A percentile compares a stretch with the other conserved stretches of the same genome.
phyloP scores from a whole-genome alignment of 306 rosid genomes.

The Aeschynomene evenia region DNA sequence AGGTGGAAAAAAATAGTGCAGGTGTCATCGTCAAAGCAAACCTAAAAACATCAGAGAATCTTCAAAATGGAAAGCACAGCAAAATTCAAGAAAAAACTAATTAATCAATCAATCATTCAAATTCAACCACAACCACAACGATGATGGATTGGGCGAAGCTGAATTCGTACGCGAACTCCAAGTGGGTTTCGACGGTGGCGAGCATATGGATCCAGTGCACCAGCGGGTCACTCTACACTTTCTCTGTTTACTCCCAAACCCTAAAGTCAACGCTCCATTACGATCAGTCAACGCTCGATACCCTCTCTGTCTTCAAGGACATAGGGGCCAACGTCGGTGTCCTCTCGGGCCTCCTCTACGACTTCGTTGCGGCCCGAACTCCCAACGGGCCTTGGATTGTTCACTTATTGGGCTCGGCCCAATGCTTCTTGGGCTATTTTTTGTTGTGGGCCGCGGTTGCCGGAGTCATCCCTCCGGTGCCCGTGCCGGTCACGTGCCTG shows the following conservation, averaged over 20 bases:
- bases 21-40: background rate
- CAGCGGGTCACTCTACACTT: conserved; percentile 76
- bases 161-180: conserved; percentile 23
- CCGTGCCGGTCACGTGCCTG: conserved; percentile 58
- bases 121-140: background rate
- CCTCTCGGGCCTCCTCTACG: conserved; percentile 60
- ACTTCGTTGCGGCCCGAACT: conserved; percentile 20
- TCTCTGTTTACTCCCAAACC: conserved; percentile 68
- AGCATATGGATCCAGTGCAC: conserved; percentile 84
- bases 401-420: conserved; percentile 54
- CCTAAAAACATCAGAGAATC: background rate
- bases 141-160: background rate
- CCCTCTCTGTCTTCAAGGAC: conserved; percentile 79
- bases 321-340: conserved; percentile 74
- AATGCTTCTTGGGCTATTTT: conserved; percentile 72
- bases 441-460: conserved; percentile 75
- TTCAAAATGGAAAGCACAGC: background rate
- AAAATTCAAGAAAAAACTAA: too few species aligned
- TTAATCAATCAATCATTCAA: too few species aligned
- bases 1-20: background rate
- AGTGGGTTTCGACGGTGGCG: conserved; percentile 69
- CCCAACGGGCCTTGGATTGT: conserved; percentile 64
- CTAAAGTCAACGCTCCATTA: conserved; percentile 73
- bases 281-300: conserved; percentile 83
- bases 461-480: conserved; percentile 54